Evolutionary conservation across 352 stramenopile species (phyloP).

Genomic region (Pythium phragmiticola): DNA sequence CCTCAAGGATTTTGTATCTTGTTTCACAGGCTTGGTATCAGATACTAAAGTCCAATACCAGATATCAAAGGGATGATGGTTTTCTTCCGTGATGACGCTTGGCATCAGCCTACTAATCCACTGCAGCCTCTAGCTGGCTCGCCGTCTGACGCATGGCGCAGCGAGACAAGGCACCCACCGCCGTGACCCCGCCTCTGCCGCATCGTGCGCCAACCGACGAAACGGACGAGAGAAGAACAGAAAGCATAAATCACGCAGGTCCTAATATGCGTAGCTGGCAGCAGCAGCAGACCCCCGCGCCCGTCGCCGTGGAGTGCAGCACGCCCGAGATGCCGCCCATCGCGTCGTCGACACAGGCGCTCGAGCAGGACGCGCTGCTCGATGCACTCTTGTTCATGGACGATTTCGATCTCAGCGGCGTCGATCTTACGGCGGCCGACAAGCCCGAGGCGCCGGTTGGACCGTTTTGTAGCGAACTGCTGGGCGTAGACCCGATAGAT

Average conservation of each 20-base stretch:
- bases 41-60: slow-evolving; percentile 2
- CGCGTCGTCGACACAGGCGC: background rate
- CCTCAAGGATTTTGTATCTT: background rate
- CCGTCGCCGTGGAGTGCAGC: background rate
- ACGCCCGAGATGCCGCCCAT: background rate
- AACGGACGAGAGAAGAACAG: too few relatives aligned
- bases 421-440: background rate
- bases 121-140: too few relatives aligned
- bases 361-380: slow-evolving; percentile 18
- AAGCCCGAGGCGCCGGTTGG: slow-evolving; percentile 2
- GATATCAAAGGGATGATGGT: slow-evolving; percentile 6
- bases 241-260: background rate
- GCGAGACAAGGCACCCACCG: too few relatives aligned
- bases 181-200: too few relatives aligned
- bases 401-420: slow-evolving; percentile 9
- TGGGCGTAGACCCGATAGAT: slow-evolving; percentile 10
- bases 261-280: background rate
- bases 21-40: slow-evolving; percentile 2
- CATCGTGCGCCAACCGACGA: too few relatives aligned
- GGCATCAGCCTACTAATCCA: slow-evolving; percentile 8
- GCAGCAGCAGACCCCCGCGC: background rate
- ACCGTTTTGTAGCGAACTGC: background rate
- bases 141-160: too few relatives aligned
- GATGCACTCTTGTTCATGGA: slow-evolving; percentile 25
- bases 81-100: slow-evolving; percentile 7